phyloP scores from a whole-genome alignment of 2,329 filamentous ascomycete species.

The Raffaelea arxii region DNA sequence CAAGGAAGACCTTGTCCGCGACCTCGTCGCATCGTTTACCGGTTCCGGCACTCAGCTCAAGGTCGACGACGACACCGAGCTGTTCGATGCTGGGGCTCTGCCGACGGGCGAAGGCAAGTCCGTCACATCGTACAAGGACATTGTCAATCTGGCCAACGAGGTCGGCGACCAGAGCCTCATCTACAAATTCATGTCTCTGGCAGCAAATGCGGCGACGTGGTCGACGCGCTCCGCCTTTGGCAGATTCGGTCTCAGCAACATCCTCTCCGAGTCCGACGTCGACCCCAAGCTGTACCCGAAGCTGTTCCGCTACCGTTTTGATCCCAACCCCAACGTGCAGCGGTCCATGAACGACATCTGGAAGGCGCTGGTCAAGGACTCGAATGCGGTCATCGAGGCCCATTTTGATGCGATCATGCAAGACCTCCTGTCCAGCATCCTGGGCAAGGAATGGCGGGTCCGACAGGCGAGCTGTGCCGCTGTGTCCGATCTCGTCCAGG shows the following conservation, averaged over 20 bases:
- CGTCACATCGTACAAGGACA: conserved; percentile 94
- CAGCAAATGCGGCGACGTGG: conserved; percentile 94
- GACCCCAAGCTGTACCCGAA: conserved; percentile 95
- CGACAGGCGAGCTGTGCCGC: conserved; percentile 88
- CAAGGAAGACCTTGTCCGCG: conserved; percentile 74
- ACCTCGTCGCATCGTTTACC: conserved; percentile 83
- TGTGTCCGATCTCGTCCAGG: conserved; percentile 78
- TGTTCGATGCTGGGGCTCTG: conserved; percentile 84
- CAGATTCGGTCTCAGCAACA: conserved; percentile 82
- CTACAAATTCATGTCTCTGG: conserved; percentile 97
- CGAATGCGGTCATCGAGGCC: conserved; percentile 61
- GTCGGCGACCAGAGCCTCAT: conserved; percentile 93
- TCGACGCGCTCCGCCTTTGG: conserved; percentile 95
- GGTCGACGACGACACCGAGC: conserved; percentile 80
- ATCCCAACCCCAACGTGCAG: conserved; percentile 88
- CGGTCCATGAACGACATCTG: conserved; percentile 97
- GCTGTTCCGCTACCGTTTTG: conserved; percentile 87
- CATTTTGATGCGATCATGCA: conserved; percentile 86
- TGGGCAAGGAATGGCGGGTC: conserved; percentile 88
- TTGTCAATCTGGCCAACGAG: conserved; percentile 89
- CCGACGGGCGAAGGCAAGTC: conserved; percentile 84
- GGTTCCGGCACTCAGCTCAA: conserved; percentile 65
- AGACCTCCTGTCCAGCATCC: conserved; percentile 74
- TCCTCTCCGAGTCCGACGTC: conserved; percentile 77
- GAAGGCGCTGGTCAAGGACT: conserved; percentile 89